Conservation (phyloP, 2,329 filamentous ascomycete species). For the Sclerotinia nivalis region DNA sequence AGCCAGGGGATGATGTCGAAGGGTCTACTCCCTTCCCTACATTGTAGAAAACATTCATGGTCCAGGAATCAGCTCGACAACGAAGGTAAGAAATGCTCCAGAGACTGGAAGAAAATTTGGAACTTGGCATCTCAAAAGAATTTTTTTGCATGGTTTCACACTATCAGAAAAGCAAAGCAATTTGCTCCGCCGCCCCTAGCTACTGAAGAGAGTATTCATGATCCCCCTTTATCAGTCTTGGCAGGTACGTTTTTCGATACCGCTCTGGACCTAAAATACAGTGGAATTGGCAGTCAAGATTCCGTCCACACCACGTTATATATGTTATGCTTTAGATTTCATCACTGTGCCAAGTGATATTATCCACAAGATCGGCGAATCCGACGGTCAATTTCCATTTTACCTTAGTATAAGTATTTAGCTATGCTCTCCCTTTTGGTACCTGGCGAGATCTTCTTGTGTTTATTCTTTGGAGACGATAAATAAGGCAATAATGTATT, state of each 20-base stretch:
- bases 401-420: constrained; percentile 10
- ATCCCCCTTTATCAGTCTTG: not conserved
- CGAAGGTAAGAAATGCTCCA: not conserved
- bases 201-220: not conserved
- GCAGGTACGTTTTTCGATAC: not conserved
- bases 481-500: not conserved
- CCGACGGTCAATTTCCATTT: not conserved
- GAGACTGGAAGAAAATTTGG: not conserved
- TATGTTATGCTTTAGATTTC: not conserved
- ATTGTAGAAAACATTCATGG: not conserved
- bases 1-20: not conserved
- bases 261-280: not conserved
- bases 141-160: not conserved
- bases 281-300: not conserved
- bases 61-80: not conserved
- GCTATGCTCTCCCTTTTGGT: not conserved
- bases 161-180: not conserved
- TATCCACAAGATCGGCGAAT: not conserved
- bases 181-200: not conserved
- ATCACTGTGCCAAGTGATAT: not conserved
- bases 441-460: not conserved
- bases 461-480: not conserved
- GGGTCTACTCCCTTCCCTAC: not conserved
- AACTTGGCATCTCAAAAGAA: not conserved
- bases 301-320: not conserved